Evolutionary conservation across 495 filamentous ascomycete species (phyloP).

Genomic region (Tuber calosporum): DNA sequence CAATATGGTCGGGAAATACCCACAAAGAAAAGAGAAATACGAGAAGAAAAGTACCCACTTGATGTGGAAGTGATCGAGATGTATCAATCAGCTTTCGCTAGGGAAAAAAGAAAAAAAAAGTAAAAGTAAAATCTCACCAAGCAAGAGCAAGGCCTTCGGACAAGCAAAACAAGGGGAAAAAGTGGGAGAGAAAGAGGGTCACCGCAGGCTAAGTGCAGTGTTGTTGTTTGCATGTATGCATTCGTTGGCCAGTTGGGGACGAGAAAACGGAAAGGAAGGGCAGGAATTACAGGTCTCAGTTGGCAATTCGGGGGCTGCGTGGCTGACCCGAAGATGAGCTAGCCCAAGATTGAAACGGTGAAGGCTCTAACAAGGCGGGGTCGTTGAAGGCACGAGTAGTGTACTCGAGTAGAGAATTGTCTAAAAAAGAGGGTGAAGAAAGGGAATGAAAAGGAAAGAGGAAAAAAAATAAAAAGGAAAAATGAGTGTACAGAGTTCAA

Average conservation of each 20-base stretch:
- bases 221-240: slow-evolving; percentile 26
- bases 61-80: not conserved
- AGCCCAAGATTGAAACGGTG: not conserved
- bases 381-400: slow-evolving; percentile 10
- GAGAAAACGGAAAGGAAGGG: not conserved
- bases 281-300: slow-evolving; percentile 1
- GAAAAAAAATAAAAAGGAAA: not conserved
- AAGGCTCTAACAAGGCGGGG: slow-evolving; percentile 20
- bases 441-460: not conserved
- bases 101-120: not conserved
- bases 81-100: slow-evolving; percentile 8
- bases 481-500: not conserved
- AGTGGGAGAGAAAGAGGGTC: not conserved
- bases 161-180: not conserved
- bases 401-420: not conserved
- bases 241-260: slow-evolving; percentile 17
- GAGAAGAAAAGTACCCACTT: slow-evolving; percentile 5
- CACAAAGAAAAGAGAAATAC: not conserved
- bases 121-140: slow-evolving; percentile 7
- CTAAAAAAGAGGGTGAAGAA: not conserved
- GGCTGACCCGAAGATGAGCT: not conserved
- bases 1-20: not conserved
- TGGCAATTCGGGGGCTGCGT: not conserved
- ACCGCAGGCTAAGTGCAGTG: not conserved
- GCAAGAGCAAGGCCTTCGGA: too few species aligned